A percentile compares a stretch with the other conserved stretches of the same genome.
Evolutionary conservation across 441 rosid species (phyloP).

Genomic region (Rhodomyrtus psidioides): DNA sequence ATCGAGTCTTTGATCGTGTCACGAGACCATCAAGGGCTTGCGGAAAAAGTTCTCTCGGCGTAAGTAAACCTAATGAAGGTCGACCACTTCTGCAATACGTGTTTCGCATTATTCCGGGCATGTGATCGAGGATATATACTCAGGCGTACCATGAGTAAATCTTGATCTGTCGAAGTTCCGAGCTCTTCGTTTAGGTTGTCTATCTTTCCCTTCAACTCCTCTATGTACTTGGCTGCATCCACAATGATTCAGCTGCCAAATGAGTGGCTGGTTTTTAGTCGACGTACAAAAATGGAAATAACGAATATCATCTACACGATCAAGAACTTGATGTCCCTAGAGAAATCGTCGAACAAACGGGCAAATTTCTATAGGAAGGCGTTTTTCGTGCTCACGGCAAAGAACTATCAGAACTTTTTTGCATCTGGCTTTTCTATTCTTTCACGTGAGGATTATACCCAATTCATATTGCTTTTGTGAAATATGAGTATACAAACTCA

Average conservation of each 20-base stretch:
- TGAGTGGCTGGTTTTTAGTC: neutral
- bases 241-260: conserved; percentile 50
- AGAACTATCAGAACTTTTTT: neutral
- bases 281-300: neutral
- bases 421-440: neutral
- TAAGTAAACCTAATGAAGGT: neutral
- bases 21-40: neutral
- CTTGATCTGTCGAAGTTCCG: conserved; percentile 32
- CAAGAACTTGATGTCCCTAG: neutral
- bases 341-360: neutral
- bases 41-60: neutral
- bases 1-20: neutral
- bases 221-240: conserved; percentile 76
- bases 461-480: too few species aligned
- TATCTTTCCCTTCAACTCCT: conserved; percentile 65
- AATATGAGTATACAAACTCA: too few species aligned
- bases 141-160: conserved; percentile 43
- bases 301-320: neutral
- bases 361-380: neutral
- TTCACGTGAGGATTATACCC: too few species aligned
- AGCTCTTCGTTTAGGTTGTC: conserved; percentile 59
- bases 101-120: neutral
- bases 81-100: neutral
- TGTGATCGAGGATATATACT: neutral
- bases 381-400: neutral